A percentile compares a stretch with the other conserved stretches of the same genome.
These are phyloP conservation scores for Boletus speciosus DNA, from an alignment of 768 basidiomycete species.

Conservation along the genomic window DNA sequence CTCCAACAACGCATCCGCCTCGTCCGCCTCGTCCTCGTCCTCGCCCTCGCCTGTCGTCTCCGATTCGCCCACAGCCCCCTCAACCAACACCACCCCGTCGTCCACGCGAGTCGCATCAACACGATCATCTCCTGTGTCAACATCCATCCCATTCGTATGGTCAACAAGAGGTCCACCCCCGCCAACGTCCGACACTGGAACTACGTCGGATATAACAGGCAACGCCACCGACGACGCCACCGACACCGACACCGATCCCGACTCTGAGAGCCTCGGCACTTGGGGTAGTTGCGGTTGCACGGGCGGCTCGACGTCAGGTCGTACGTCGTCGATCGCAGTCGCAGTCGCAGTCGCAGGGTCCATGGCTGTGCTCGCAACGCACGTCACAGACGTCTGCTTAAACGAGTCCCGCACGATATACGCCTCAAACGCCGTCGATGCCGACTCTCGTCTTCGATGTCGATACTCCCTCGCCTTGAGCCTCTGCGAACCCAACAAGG, in stretches of 20 bases:
- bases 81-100: background rate
- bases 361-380: background rate
- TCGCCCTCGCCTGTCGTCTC: background rate
- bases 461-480: background rate
- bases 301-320: background rate
- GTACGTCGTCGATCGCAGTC: background rate
- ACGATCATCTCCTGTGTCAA: background rate
- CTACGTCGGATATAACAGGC: background rate
- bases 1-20: slow-evolving; percentile 18
- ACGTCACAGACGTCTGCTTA: background rate
- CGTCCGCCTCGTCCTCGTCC: slow-evolving; percentile 2
- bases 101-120: background rate
- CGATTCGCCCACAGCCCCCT: background rate
- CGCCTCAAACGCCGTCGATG: slow-evolving; percentile 13
- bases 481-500: background rate
- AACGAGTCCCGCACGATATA: slow-evolving; percentile 15
- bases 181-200: background rate
- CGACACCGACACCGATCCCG: background rate
- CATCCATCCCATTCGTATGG: background rate
- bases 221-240: background rate
- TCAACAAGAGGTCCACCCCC: background rate
- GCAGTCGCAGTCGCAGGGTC: background rate
- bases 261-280: background rate
- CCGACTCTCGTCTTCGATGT: slow-evolving; percentile 10
- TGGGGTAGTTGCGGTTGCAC: background rate